Conservation (phyloP, 306 rosid genomes). For the Cajanus cajan region DNA sequence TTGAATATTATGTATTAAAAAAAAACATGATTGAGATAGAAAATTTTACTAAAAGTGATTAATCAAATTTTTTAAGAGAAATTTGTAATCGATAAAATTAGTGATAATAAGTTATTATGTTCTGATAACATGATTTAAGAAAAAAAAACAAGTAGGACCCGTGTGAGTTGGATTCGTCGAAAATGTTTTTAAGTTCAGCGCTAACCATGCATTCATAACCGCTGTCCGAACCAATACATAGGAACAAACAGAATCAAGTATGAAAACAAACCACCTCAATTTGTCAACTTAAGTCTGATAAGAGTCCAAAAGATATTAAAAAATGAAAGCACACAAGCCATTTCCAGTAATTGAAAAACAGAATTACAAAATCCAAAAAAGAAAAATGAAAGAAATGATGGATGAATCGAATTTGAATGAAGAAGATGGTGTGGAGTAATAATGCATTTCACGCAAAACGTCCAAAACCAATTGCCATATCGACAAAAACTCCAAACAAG, state of each 20-base stretch:
- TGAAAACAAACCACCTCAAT: constrained; percentile 8
- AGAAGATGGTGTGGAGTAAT: not conserved
- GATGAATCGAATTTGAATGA: not conserved
- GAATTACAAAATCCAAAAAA: constrained; percentile 12
- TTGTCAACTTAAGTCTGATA: not conserved
- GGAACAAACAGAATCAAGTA: not conserved
- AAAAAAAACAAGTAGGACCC: too few species aligned
- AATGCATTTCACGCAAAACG: not conserved
- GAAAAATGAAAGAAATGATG: not conserved
- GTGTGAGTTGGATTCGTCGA: too few species aligned
- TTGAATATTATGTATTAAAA: too few species aligned
- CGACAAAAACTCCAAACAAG: constrained; percentile 78
- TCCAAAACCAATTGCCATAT: constrained; percentile 48
- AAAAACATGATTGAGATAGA: too few species aligned
- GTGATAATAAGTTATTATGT: too few species aligned
- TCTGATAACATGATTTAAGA: too few species aligned
- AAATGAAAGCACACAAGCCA: constrained; percentile 19
- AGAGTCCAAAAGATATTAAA: not conserved
- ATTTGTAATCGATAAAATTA: too few species aligned
- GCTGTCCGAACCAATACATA: not conserved
- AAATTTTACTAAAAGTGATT: too few species aligned
- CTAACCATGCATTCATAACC: not conserved
- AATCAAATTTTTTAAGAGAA: too few species aligned
- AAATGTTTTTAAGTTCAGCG: too few species aligned
- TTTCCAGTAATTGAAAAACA: not conserved